These are phyloP conservation scores for Achaetomium macrosporum DNA, from an alignment of 2,329 filamentous ascomycete genomes.

Conservation along the genomic window DNA sequence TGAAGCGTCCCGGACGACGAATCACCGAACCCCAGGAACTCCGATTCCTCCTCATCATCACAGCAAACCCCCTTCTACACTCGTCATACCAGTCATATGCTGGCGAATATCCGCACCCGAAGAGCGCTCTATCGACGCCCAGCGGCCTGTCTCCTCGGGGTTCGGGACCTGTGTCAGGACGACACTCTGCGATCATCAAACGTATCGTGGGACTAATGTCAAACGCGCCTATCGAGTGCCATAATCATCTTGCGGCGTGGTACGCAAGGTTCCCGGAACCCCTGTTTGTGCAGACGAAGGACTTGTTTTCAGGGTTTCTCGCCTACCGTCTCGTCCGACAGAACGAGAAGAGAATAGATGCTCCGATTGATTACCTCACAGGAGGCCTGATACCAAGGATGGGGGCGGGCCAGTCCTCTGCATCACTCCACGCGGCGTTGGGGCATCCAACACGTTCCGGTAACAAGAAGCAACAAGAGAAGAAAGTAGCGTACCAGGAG, in stretches of 20 bases:
- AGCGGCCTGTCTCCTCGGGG: constrained; percentile 24
- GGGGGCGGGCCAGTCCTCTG: constrained; percentile 58
- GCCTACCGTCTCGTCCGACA: constrained; percentile 72
- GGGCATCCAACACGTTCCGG: constrained; percentile 35
- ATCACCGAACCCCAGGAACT: constrained; percentile 63
- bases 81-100: constrained; percentile 35
- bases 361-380: constrained; percentile 51
- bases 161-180: constrained; percentile 47
- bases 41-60: constrained; percentile 70
- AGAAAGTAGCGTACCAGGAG: constrained; percentile 61
- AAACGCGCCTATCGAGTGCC: constrained; percentile 68
- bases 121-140: constrained; percentile 11
- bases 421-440: constrained; percentile 73
- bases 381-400: constrained; percentile 69
- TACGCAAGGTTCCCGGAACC: constrained; percentile 63
- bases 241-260: constrained; percentile 73
- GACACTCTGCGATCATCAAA: constrained; percentile 81
- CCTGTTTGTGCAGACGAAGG: constrained; percentile 67
- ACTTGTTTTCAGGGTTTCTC: constrained; percentile 71
- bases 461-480: constrained; percentile 49
- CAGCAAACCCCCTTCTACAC: constrained; percentile 73
- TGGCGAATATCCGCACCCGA: constrained; percentile 36
- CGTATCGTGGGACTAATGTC: constrained; percentile 74
- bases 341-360: constrained; percentile 58
- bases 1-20: constrained; percentile 71